Evolutionary conservation across 306 rosid species (phyloP).

Genomic region (Dryas drummondii): DNA sequence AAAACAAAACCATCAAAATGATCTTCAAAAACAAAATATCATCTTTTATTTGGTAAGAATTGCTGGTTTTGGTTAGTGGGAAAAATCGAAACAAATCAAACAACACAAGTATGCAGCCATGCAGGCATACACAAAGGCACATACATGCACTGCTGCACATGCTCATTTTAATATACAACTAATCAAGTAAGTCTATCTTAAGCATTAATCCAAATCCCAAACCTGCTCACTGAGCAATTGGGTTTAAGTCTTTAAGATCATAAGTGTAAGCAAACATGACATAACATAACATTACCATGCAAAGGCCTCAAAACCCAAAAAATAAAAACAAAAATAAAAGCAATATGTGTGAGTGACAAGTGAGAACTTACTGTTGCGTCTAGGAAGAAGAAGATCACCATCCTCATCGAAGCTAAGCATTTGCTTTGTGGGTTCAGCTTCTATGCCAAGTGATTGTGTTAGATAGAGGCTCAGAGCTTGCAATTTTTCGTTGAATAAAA

Average conservation of each 20-base stretch:
- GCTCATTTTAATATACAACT: background rate
- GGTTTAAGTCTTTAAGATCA: background rate
- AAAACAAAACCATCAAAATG: background rate
- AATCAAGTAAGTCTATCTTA: background rate
- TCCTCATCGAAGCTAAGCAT: conserved; percentile 51
- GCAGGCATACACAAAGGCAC: no score
- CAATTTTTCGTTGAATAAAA: background rate
- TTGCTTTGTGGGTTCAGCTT: conserved; percentile 24
- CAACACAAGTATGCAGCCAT: background rate
- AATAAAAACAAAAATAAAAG: background rate
- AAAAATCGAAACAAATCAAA: background rate
- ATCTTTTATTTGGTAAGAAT: background rate
- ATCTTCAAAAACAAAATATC: background rate
- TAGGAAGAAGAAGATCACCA: conserved; percentile 76
- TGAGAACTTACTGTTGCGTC: conserved; percentile 48
- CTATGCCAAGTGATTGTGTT: conserved; percentile 24
- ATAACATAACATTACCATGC: background rate
- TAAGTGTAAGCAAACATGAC: background rate
- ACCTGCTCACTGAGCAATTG: background rate
- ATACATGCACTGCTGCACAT: background rate
- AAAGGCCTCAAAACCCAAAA: background rate
- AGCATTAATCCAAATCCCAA: background rate
- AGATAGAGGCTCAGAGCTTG: background rate
- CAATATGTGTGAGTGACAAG: background rate
- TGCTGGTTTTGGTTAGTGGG: background rate